phyloP scores from a whole-genome alignment of 768 basidiomycete species.

The Lentinula sp. region DNA sequence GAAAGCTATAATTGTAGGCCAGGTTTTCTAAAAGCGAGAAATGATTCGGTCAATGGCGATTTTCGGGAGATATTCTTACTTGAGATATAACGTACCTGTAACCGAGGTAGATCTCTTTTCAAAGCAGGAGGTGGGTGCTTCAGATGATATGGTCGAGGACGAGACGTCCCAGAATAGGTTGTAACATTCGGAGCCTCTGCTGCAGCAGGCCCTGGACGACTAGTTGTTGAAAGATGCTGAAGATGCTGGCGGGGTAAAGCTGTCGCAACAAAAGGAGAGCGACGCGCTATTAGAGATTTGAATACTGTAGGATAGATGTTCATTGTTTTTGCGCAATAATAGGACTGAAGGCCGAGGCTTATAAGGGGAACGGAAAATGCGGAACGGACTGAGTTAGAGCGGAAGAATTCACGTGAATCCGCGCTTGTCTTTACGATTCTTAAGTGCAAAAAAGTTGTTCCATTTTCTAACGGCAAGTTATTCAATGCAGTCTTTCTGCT shows the following conservation, averaged over 20 bases:
- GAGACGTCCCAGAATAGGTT: constrained; percentile 1
- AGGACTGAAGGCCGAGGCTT: neutral
- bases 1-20: constrained; percentile 37
- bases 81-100: neutral
- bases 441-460: too few species aligned
- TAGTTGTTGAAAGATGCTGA: neutral
- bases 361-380: neutral
- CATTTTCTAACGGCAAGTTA: too few species aligned
- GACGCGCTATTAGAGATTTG: neutral
- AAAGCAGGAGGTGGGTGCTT: constrained; percentile 1
- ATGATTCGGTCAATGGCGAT: neutral
- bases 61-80: neutral
- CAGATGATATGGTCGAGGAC: constrained; percentile 2
- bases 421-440: too few species aligned
- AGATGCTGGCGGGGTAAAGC: neutral
- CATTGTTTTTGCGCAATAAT: neutral
- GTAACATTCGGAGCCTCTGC: neutral
- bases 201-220: neutral
- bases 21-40: constrained; percentile 11
- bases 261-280: neutral
- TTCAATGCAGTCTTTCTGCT: too few species aligned
- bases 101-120: constrained; percentile 1
- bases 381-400: neutral
- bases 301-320: neutral
- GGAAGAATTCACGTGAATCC: neutral